phyloP scores from a whole-genome alignment of 257 asterid genomes.

The Echites panduratus region DNA sequence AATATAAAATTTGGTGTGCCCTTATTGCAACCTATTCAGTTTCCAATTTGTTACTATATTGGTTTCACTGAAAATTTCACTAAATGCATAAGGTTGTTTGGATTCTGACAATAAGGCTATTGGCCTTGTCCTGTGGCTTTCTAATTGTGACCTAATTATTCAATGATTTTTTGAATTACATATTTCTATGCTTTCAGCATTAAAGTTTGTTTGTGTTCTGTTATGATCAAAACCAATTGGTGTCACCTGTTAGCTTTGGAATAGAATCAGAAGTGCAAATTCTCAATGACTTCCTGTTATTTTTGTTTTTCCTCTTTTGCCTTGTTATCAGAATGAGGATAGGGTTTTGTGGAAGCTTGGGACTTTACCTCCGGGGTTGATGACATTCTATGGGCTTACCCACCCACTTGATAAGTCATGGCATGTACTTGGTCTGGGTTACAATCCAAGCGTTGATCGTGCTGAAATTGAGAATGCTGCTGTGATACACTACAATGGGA shows the following conservation, averaged over 20 bases:
- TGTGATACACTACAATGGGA: slow-evolving; percentile 90
- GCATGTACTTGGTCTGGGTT: slow-evolving; percentile 97
- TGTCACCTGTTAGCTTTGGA: background rate
- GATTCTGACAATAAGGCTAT: background rate
- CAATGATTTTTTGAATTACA: background rate
- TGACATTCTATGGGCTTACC: slow-evolving; percentile 89
- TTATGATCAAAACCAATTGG: background rate
- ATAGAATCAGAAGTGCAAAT: background rate
- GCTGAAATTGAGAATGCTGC: slow-evolving; percentile 89
- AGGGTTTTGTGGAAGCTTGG: slow-evolving; percentile 97
- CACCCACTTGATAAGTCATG: slow-evolving; percentile 93
- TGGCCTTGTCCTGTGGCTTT: background rate
- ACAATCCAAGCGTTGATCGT: slow-evolving; percentile 79
- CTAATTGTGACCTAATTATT: background rate
- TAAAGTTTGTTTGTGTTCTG: background rate
- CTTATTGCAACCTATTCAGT: background rate
- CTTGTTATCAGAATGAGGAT: slow-evolving; percentile 65
- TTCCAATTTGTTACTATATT: background rate
- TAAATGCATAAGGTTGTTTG: background rate
- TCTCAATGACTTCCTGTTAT: background rate
- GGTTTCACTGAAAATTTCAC: background rate
- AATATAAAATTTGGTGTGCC: background rate
- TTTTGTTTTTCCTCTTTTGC: slow-evolving; percentile 11
- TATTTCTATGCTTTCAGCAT: background rate
- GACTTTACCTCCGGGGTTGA: slow-evolving; percentile 92